A percentile compares a stretch with the other conserved stretches of the same genome.
phyloP scores from a whole-genome alignment of 352 stramenopile genomes.

The Elongisporangium prolatum region DNA sequence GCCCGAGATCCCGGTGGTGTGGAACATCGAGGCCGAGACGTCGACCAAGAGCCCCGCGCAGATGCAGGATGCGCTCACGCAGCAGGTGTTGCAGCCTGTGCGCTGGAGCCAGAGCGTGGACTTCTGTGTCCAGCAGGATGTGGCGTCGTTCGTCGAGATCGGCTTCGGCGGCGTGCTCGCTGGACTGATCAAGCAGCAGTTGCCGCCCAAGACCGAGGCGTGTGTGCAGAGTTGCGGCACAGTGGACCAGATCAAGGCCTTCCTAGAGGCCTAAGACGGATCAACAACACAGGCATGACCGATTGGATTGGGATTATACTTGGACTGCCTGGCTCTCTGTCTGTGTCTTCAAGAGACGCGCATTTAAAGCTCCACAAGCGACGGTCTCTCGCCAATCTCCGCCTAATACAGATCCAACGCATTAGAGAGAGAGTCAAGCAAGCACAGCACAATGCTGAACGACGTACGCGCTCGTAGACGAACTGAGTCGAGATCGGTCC shows the following conservation, averaged over 20 bases:
- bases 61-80: constrained; percentile 39
- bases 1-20: constrained; percentile 66
- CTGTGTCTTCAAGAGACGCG: not conserved
- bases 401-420: constrained; percentile 15
- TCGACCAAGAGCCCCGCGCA: constrained; percentile 30
- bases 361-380: constrained; percentile 29
- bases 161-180: constrained; percentile 67
- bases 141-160: constrained; percentile 61
- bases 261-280: constrained; percentile 16
- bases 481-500: constrained; percentile 39
- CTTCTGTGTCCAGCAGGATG: constrained; percentile 42
- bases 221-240: constrained; percentile 47
- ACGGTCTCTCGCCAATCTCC: constrained; percentile 61
- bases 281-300: not conserved
- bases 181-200: constrained; percentile 74
- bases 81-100: constrained; percentile 66
- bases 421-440: not conserved
- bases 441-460: not conserved
- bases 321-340: not conserved
- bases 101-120: constrained; percentile 82
- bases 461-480: constrained; percentile 46
- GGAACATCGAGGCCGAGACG: constrained; percentile 65
- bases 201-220: constrained; percentile 14
- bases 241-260: constrained; percentile 44
- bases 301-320: constrained; percentile 7